Conservation (phyloP, 23 red algal species). For the Gracilaria vermiculophylla region DNA sequence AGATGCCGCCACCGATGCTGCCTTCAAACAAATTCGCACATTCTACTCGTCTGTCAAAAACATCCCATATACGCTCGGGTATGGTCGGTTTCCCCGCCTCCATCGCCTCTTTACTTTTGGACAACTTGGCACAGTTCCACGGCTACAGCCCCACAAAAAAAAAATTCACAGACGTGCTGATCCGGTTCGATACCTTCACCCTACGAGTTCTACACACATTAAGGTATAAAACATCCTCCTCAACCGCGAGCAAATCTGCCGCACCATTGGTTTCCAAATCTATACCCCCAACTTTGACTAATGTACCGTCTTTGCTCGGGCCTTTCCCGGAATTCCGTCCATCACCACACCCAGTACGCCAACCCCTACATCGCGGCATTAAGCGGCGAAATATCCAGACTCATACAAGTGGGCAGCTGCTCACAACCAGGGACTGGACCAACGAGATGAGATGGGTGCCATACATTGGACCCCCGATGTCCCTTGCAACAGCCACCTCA, state of each 20-base stretch:
- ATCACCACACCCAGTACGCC: neutral
- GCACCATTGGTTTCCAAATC: neutral
- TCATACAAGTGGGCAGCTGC: neutral
- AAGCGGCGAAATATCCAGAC: constrained; percentile 44
- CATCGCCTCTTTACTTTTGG: neutral
- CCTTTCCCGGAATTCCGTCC: neutral
- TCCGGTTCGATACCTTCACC: neutral
- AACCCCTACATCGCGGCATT: neutral
- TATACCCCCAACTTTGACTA: neutral
- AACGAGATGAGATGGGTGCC: constrained; percentile 15
- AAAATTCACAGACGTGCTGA: neutral
- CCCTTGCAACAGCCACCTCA: neutral
- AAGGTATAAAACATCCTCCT: neutral
- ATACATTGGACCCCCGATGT: neutral
- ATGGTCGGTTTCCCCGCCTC: neutral
- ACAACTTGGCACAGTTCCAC: neutral
- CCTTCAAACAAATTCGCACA: neutral
- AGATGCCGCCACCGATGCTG: neutral
- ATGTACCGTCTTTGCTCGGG: neutral
- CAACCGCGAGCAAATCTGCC: neutral
- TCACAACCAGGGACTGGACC: constrained; percentile 21
- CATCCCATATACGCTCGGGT: neutral
- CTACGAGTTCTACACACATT: neutral
- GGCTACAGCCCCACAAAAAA: neutral
- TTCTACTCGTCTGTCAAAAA: neutral